Base-by-base conservation (phyloP, 805 yeast genomes). In the Lipomyces kockii region DNA sequence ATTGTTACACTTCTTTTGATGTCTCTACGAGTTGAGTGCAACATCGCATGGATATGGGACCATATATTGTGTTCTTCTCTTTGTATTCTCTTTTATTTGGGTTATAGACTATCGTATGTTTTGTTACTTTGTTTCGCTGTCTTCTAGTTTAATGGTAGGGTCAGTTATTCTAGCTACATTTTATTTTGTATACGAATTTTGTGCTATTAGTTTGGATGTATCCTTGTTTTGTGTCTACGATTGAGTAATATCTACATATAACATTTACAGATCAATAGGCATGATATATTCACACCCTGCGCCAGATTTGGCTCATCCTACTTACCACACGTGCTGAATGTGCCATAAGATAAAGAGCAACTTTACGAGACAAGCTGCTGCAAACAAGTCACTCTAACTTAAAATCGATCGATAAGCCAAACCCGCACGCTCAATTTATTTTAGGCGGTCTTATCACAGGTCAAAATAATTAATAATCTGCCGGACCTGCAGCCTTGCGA, bases 1-100 rank as follows among this genome's bases (percentile, higher is more conserved):
- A 17, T 25, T 62, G 61, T 35, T 37, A 37, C 43, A 37, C 17
- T 37, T 37, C 14, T 37, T 37, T 37, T 29, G 43, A 14, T 12
- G 43, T 37, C 17, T 3, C 17, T 37, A 37, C 43, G 17, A 37
- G 54, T 20, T 25, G 22, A 51, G 12, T 20, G 54, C 54, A 20
- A 20, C 12, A 51, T 8, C 27, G 54, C 9, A 20, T 11, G 54
- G 54, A 25, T 20, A 3, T n/a, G 27, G 27, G 27, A 51, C n/a
- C 25, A 22, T 20, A 22, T 12, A 49, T n/a, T 22, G 60, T 8
- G 37, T 35, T 8, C 27, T 32, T 57, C 3, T 27, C 25, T 25
- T 25, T 57, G 43, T 37, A 12, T 64, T 61, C 20, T n/a, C 17
- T 29, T 55, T 43, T 22, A 3, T 29, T 59, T 57, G 34, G 49